A percentile compares a stretch with the other conserved stretches of the same genome.
These are phyloP conservation scores for Neoarthrinium moseri DNA, from an alignment of 2,329 filamentous ascomycete genomes.

Conservation along the genomic window DNA sequence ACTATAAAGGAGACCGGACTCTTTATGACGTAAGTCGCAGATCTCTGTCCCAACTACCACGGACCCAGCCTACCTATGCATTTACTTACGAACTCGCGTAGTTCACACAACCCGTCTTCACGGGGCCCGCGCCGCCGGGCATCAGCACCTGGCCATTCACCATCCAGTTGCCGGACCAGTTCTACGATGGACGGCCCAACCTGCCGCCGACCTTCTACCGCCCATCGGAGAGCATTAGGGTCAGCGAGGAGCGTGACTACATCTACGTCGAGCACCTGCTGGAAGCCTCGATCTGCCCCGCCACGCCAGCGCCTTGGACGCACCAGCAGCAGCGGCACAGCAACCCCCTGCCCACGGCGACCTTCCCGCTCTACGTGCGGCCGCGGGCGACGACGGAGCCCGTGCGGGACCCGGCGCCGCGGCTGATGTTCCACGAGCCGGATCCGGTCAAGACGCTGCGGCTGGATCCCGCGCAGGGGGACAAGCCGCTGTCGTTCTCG, in stretches of 20 bases:
- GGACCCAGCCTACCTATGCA: too few relatives aligned
- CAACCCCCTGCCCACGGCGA: neutral
- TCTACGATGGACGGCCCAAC: neutral
- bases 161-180: constrained; percentile 21
- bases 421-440: constrained; percentile 11
- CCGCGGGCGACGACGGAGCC: constrained; percentile 9
- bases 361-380: constrained; percentile 21
- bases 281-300: constrained; percentile 26
- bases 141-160: constrained; percentile 26
- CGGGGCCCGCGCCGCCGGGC: neutral
- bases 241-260: constrained; percentile 14
- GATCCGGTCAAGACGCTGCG: constrained; percentile 18
- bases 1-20: constrained; percentile 9
- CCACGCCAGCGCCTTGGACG: too few relatives aligned
- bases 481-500: constrained; percentile 25
- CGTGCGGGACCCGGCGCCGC: constrained; percentile 17
- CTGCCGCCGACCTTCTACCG: neutral
- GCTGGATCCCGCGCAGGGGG: constrained; percentile 27
- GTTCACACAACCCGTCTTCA: constrained; percentile 21
- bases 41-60: too few relatives aligned
- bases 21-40: too few relatives aligned
- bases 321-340: neutral
- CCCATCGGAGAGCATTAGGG: neutral
- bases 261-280: constrained; percentile 35
- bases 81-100: too few relatives aligned